Conservation (phyloP, 1,284 basidiomycete genomes). For the Tylopilus sp. region DNA sequence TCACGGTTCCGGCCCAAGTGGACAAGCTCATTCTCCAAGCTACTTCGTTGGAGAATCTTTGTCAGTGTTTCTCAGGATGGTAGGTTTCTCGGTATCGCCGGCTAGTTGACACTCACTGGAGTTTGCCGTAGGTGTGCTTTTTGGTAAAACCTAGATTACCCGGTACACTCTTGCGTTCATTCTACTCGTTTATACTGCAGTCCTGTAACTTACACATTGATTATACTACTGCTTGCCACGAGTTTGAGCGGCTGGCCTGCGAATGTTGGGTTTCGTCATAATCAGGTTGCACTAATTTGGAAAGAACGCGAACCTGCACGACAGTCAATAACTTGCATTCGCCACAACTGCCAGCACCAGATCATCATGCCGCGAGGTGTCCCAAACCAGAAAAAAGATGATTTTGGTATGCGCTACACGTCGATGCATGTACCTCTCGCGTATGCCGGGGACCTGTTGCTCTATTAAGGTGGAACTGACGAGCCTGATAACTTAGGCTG, state of each 20-base stretch:
- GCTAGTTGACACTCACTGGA: neutral
- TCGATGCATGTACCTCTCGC: slow-evolving; percentile 74
- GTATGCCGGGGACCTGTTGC: slow-evolving; percentile 41
- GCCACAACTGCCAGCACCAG: slow-evolving; percentile 5
- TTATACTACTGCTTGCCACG: neutral
- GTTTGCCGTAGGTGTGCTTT: slow-evolving; percentile 41
- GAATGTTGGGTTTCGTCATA: too few species aligned
- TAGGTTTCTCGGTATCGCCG: slow-evolving; percentile 30
- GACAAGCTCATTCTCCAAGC: slow-evolving; percentile 90
- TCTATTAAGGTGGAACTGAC: slow-evolving; percentile 13
- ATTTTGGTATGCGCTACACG: slow-evolving; percentile 74
- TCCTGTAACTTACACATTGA: slow-evolving; percentile 21
- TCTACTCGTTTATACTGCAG: slow-evolving; percentile 14
- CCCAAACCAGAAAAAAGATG: slow-evolving; percentile 73
- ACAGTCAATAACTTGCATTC: neutral
- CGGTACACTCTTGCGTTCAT: slow-evolving; percentile 15
- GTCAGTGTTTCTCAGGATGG: slow-evolving; percentile 97
- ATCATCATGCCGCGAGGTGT: slow-evolving; percentile 69
- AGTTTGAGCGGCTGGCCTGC: neutral
- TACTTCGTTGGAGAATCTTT: slow-evolving; percentile 88
- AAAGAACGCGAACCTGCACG: slow-evolving; percentile 7
- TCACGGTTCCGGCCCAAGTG: slow-evolving; percentile 78
- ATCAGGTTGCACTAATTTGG: slow-evolving; percentile 13
- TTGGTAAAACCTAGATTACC: slow-evolving; percentile 38
- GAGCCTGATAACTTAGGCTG: slow-evolving; percentile 43